phyloP scores from a whole-genome alignment of 2,329 filamentous ascomycete species.

The Pseudogymnoascus sp. region DNA sequence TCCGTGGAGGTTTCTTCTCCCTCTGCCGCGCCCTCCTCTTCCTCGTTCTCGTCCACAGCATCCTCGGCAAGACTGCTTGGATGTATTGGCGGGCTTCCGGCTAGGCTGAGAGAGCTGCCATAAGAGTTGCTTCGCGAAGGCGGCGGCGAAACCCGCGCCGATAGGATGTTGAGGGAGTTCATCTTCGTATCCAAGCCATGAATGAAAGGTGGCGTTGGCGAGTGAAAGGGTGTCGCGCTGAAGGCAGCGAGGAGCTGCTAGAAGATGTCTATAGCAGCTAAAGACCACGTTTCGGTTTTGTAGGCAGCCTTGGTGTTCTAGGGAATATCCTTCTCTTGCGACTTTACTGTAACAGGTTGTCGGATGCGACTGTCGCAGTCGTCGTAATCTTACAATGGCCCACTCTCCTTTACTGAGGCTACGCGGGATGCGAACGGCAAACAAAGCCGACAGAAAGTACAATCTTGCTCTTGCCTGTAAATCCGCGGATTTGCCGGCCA shows the following conservation, averaged over 20 bases:
- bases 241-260: background rate
- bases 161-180: conserved; percentile 96
- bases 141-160: conserved; percentile 64
- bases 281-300: background rate
- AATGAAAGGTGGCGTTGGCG: conserved; percentile 17
- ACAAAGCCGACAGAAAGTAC: conserved; percentile 1
- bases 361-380: conserved; percentile 1
- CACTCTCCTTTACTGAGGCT: background rate
- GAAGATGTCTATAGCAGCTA: background rate
- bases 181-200: conserved; percentile 59
- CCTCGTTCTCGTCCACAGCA: conserved; percentile 32
- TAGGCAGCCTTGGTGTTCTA: background rate
- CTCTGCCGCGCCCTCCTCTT: conserved; percentile 26
- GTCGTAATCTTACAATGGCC: conserved; percentile 2
- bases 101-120: conserved; percentile 29
- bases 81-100: background rate
- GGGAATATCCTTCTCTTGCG: background rate
- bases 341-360: background rate
- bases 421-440: background rate
- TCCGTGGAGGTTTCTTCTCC: conserved; percentile 24
- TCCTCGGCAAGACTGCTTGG: conserved; percentile 25
- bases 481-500: conserved; percentile 1
- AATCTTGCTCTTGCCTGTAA: background rate
- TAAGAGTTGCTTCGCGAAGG: conserved; percentile 55
- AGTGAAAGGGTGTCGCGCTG: background rate